Conservation (phyloP, 352 stramenopile species). For the Aphanomyces euteiches region DNA sequence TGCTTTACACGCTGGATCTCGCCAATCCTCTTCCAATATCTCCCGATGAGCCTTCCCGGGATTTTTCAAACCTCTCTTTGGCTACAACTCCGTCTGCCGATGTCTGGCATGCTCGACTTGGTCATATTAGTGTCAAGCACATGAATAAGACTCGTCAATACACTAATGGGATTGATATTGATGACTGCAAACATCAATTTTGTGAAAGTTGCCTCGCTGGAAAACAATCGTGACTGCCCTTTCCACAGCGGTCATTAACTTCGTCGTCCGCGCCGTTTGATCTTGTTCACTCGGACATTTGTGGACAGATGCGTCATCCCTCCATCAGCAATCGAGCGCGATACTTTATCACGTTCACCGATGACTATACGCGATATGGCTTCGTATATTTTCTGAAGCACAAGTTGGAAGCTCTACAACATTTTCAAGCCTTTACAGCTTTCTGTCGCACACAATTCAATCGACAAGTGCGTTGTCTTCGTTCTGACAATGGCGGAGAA, state of each 20-base stretch:
- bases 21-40: not conserved
- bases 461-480: not conserved
- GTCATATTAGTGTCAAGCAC: not conserved
- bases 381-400: not conserved
- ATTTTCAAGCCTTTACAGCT: not conserved
- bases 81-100: not conserved
- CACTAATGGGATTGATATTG: not conserved
- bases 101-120: not conserved
- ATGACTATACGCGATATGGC: slow-evolving; percentile 2
- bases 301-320: slow-evolving; percentile 2
- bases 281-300: not conserved
- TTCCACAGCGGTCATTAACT: not conserved
- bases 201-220: not conserved
- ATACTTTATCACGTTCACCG: too few species aligned
- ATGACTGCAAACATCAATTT: not conserved
- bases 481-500: not conserved
- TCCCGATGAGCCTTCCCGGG: not conserved
- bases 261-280: not conserved
- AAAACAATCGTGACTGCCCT: not conserved
- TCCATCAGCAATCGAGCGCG: not conserved
- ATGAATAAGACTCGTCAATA: slow-evolving; percentile 3
- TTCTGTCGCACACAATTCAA: too few species aligned
- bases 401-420: not conserved
- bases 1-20: not conserved
- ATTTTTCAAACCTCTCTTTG: not conserved